Evolutionary conservation across 2,329 filamentous ascomycete species (phyloP).

Genomic region (Leptosphaerulina australis): DNA sequence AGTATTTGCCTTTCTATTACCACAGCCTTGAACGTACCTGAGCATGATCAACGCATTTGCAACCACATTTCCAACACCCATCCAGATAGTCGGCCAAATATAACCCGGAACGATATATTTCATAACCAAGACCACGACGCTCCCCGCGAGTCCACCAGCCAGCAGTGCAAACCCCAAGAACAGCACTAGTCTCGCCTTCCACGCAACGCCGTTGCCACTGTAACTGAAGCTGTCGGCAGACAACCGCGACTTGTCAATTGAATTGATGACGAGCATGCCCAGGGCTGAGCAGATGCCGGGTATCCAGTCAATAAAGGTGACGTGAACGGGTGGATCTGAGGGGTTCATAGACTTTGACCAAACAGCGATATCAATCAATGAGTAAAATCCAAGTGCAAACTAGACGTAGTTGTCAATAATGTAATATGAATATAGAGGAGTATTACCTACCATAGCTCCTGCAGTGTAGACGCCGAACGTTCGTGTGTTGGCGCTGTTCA

Average conservation of each 20-base stretch:
- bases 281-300: conserved; percentile 71
- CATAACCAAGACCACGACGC: conserved; percentile 70
- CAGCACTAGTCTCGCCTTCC: conserved; percentile 71
- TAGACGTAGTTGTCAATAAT: conserved; percentile 36
- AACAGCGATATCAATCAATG: conserved; percentile 69
- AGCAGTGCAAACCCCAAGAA: conserved; percentile 73
- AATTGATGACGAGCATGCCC: conserved; percentile 75
- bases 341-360: conserved; percentile 69
- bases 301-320: conserved; percentile 75
- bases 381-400: conserved; percentile 74
- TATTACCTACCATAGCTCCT: conserved; percentile 64
- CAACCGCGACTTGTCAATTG: conserved; percentile 70
- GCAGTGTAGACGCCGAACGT: conserved; percentile 70
- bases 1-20: conserved; percentile 22
- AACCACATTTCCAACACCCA: conserved; percentile 70
- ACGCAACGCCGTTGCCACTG: conserved; percentile 69
- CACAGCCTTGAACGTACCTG: conserved; percentile 56
- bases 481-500: conserved; percentile 68
- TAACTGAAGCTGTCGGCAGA: conserved; percentile 70
- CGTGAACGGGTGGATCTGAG: conserved; percentile 60
- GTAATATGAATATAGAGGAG: background rate
- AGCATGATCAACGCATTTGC: conserved; percentile 70
- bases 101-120: conserved; percentile 69
- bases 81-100: conserved; percentile 66
- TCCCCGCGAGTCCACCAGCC: conserved; percentile 70